Percentiles rank a stretch among this genome's conserved stretches.
Conservation (phyloP, 2,329 filamentous ascomycete species). For the Colletotrichum eremochloae region DNA sequence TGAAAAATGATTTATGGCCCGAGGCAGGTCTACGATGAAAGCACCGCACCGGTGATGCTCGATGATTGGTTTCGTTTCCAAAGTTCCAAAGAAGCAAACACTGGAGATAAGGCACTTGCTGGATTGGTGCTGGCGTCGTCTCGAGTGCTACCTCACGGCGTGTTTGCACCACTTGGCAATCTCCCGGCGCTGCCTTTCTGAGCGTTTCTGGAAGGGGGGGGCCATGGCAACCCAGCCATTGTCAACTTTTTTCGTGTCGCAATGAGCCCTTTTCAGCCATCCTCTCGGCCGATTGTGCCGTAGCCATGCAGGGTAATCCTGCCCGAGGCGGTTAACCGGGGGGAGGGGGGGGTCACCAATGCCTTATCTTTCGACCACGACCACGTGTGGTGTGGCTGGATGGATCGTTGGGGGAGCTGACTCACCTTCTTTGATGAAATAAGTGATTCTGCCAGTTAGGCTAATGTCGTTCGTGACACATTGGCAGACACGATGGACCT, state of each 20-base stretch:
- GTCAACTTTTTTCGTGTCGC: neutral
- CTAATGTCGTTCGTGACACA: neutral
- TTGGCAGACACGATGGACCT: constrained; percentile 6
- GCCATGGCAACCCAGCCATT: neutral
- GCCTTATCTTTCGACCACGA: constrained; percentile 12
- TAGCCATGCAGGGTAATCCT: constrained; percentile 2
- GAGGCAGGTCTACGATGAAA: constrained; percentile 10
- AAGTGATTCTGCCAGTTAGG: neutral
- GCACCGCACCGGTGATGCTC: neutral
- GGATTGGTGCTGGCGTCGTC: neutral
- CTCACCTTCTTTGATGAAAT: neutral
- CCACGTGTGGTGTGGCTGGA: neutral
- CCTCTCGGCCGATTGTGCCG: neutral
- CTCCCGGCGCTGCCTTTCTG: neutral
- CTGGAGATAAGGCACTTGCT: neutral
- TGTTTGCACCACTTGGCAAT: constrained; percentile 2
- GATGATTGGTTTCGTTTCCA: neutral
- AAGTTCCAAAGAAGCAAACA: neutral
- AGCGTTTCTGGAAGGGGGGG: neutral
- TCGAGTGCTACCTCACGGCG: constrained; percentile 12
- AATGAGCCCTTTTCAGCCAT: constrained; percentile 10
- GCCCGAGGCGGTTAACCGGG: neutral
- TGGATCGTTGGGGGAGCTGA: constrained; percentile 1
- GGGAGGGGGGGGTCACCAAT: neutral
- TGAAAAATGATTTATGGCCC: no score